Base-by-base conservation (phyloP, 345 rosid species). In the Pistacia integerrima region DNA sequence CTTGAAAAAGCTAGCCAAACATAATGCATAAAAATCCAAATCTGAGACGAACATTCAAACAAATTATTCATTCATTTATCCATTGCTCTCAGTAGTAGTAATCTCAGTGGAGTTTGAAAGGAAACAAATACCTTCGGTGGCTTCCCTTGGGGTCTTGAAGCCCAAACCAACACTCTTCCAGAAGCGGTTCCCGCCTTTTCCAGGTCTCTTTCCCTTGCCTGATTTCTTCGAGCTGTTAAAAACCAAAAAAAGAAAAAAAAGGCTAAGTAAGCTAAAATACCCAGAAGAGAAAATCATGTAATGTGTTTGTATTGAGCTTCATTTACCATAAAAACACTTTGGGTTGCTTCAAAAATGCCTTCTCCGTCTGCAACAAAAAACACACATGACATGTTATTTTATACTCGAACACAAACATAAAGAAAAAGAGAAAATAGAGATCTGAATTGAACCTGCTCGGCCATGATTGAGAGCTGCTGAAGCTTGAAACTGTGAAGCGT, bases 61-160 rank as follows among this genome's bases (percentile, higher is more conserved):
- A 65, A 13, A 58, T 5, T 13, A 2, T 38, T 38, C 7, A 4
- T 38, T 38, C 0, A 4, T 38, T 38, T 38, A 38, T 38, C 5
- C 7, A 38, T 38, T 4, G 3, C 41, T 38, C 5, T 38, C 41
- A 38, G 41, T 38, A 38, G 41, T 38, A 38, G 41, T 4, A 38
- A 38, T 38, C 41, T 38, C 7, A 0, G 41, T 38, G 41, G 41
- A 38, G 41, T 38, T 38, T 6, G 1, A 71, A 14, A 35, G 51
- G 14, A 17, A 52, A 7, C 41, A 38, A 49, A 49, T 38, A 93
- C 98, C 98, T 81, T 94, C 98, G 55, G 82, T 81, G 0, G 98
- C 98, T 58, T 94, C 98, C 44, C 97, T 88, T 2, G 98, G 98
- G 11, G 98, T 94, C 87, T 94, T 94, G 83, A 94, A 94, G 4